phyloP scores from a whole-genome alignment of 192 early-diverging fungal species.

The Gigaspora rosea region DNA sequence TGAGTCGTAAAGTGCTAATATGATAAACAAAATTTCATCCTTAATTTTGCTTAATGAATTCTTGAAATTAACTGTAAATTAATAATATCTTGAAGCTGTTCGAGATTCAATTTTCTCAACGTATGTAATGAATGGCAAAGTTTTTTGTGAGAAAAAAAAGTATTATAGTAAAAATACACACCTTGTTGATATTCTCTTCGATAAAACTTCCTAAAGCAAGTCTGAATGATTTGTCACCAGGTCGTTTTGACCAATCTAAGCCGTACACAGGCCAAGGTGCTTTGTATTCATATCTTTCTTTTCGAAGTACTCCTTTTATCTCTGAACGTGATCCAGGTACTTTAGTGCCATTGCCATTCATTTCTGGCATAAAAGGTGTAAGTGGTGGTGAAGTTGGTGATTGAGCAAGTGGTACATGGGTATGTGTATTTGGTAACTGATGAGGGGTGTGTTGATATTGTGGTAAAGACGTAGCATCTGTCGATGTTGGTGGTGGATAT shows the following conservation, averaged over 20 bases:
- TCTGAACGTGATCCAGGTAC: not conserved
- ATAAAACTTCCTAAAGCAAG: constrained; percentile 82
- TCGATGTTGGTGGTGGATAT: not conserved
- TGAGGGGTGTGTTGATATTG: not conserved
- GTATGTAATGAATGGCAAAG: not conserved
- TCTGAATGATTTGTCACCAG: constrained; percentile 69
- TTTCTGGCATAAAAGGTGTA: constrained; percentile 1
- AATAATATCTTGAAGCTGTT: no score
- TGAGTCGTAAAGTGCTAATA: not conserved
- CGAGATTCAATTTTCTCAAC: no score
- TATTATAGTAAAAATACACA: constrained; percentile 37
- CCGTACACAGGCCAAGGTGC: constrained; percentile 88
- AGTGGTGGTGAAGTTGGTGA: constrained; percentile 12
- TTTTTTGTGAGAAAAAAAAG: not conserved
- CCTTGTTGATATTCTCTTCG: constrained; percentile 72
- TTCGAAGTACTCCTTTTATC: constrained; percentile 33
- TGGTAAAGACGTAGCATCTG: not conserved
- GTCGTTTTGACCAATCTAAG: constrained; percentile 81
- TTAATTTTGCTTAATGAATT: no score
- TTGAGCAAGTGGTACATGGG: constrained; percentile 6
- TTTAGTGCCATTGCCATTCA: not conserved
- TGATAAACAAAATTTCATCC: no score
- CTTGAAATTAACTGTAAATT: no score
- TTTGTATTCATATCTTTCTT: constrained; percentile 80
- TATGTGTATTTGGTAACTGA: not conserved